Conservation (phyloP, 2,329 filamentous ascomycete species). For the Proliferodiscus dingleyae region DNA sequence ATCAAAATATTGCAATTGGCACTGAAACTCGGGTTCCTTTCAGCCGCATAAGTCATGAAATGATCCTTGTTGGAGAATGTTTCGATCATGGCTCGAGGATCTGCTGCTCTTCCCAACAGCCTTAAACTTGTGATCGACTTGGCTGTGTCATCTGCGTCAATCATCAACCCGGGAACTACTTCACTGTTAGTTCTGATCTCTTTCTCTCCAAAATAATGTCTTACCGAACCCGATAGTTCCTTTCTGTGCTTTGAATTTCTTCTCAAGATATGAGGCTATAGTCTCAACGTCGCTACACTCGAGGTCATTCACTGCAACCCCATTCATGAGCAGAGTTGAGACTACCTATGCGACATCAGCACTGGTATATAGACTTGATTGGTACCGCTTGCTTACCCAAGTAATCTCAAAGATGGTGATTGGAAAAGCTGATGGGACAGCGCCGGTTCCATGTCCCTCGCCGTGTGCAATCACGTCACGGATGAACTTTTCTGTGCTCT, state of each 20-base stretch:
- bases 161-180: background rate
- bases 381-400: slow-evolving; percentile 1
- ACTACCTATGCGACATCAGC: slow-evolving; percentile 2
- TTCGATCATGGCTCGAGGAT: background rate
- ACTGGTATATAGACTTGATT: background rate
- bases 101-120: background rate
- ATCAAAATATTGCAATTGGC: slow-evolving; percentile 4
- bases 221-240: no score
- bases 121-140: background rate
- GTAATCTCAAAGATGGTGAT: slow-evolving; percentile 1
- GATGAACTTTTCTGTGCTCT: background rate
- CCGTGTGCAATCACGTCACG: background rate
- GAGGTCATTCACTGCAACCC: background rate
- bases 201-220: no score
- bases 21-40: slow-evolving; percentile 2
- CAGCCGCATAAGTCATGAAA: slow-evolving; percentile 1
- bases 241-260: no score
- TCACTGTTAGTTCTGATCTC: background rate
- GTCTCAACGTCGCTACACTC: background rate
- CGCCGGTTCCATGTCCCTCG: background rate
- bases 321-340: background rate
- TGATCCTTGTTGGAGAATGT: background rate
- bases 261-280: background rate
- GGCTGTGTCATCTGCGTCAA: slow-evolving; percentile 6
- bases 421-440: slow-evolving; percentile 2